A percentile compares a stretch with the other conserved stretches of the same genome.
These are phyloP conservation scores for Rubus idaeus DNA, from an alignment of 306 rosid genomes.

Conservation along the genomic window DNA sequence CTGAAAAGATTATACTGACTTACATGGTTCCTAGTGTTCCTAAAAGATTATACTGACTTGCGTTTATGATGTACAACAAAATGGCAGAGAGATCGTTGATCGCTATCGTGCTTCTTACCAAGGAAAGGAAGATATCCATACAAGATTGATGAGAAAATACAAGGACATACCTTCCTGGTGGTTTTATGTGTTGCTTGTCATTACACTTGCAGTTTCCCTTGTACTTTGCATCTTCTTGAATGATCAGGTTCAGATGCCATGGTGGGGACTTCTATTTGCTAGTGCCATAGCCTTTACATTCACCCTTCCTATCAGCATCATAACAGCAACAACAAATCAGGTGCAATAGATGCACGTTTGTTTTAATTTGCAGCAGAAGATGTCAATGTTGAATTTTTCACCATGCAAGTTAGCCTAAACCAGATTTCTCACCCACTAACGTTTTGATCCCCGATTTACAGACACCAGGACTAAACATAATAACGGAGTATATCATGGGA, in stretches of 20 bases:
- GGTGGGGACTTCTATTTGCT: slow-evolving; percentile 89
- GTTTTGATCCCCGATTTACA: slow-evolving; percentile 23
- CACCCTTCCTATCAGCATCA: slow-evolving; percentile 86
- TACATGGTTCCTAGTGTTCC: not conserved
- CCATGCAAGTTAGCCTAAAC: not conserved
- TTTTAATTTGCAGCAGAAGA: not conserved
- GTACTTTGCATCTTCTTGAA: slow-evolving; percentile 63
- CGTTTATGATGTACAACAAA: slow-evolving; percentile 14
- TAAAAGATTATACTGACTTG: not conserved
- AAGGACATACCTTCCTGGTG: slow-evolving; percentile 87
- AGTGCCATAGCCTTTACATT: slow-evolving; percentile 56
- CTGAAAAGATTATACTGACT: not conserved
- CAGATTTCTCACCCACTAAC: not conserved
- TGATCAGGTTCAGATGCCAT: slow-evolving; percentile 80
- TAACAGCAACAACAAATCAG: slow-evolving; percentile 93
- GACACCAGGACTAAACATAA: slow-evolving; percentile 76
- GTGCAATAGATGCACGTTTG: slow-evolving; percentile 21
- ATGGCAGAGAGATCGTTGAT: slow-evolving; percentile 74
- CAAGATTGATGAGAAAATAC: slow-evolving; percentile 73
- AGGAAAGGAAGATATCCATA: slow-evolving; percentile 74
- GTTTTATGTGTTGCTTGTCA: slow-evolving; percentile 56
- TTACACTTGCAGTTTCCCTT: slow-evolving; percentile 57
- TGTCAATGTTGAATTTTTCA: not conserved
- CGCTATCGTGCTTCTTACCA: slow-evolving; percentile 56
- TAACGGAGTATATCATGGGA: slow-evolving; percentile 83